phyloP scores from a whole-genome alignment of 2,329 filamentous ascomycete species.

The Ilyonectria destructans region DNA sequence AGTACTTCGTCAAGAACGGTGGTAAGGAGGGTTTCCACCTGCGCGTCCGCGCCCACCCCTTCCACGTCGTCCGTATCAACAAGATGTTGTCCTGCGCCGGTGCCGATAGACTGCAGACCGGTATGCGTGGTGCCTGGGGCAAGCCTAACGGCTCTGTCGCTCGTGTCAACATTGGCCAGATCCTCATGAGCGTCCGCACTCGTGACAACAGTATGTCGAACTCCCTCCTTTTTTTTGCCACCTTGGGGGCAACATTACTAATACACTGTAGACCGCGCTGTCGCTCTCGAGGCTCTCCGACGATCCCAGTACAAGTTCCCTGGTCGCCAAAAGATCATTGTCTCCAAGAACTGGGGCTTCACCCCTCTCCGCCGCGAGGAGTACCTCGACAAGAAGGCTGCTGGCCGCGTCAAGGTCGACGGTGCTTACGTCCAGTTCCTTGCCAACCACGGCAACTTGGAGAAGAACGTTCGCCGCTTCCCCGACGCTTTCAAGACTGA shows the following conservation, averaged over 20 bases:
- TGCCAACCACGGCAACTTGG: constrained; percentile 89
- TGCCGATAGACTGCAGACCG: constrained; percentile 99
- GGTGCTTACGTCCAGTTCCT: constrained; percentile 99
- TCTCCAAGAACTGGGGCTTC: constrained; percentile 99
- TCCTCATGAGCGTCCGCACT: constrained; percentile 96
- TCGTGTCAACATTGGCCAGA: constrained; percentile 99
- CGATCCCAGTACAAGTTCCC: constrained; percentile 99
- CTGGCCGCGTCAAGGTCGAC: constrained; percentile 94
- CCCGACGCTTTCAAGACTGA: constrained; percentile 85
- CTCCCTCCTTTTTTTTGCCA: constrained; percentile 29
- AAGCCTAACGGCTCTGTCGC: constrained; percentile 99
- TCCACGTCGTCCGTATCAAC: constrained; percentile 99
- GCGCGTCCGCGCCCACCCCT: constrained; percentile 92
- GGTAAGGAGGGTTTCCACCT: constrained; percentile 85
- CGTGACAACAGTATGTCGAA: constrained; percentile 85
- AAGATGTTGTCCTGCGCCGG: constrained; percentile 99
- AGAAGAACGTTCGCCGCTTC: constrained; percentile 93
- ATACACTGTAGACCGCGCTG: constrained; percentile 78
- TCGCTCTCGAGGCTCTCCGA: constrained; percentile 98
- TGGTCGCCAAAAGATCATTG: constrained; percentile 99
- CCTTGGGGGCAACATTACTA: constrained; percentile 45
- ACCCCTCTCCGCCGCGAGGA: constrained; percentile 98
- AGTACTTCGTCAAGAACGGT: constrained; percentile 84
- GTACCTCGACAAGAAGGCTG: constrained; percentile 95
- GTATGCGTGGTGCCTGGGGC: constrained; percentile 99